A percentile compares a stretch with the other conserved stretches of the same genome.
Evolutionary conservation across 306 rosid genomes (phyloP).

Genomic region (Vigna trinervia): DNA sequence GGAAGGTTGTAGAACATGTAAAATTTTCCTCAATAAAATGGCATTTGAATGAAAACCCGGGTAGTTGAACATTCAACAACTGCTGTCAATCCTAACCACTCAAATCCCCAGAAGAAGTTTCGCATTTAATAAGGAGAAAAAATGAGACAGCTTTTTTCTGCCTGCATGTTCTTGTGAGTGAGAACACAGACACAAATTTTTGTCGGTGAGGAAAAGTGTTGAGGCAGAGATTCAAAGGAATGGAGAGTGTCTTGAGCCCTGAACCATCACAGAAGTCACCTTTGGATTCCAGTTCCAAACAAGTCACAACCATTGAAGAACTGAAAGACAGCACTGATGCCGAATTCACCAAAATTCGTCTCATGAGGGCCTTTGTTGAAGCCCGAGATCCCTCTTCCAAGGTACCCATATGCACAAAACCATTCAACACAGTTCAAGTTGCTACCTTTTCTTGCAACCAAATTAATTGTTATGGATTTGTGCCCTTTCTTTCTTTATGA

Average conservation of each 20-base stretch:
- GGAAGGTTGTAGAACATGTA: no score
- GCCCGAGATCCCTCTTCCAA: conserved; percentile 50
- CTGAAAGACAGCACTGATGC: conserved; percentile 38
- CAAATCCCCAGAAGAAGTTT: neutral
- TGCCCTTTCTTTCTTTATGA: neutral
- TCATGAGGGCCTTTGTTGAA: conserved; percentile 52
- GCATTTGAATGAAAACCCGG: no score
- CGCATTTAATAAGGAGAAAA: neutral
- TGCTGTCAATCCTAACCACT: neutral
- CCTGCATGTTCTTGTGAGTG: no score
- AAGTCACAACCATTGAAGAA: neutral
- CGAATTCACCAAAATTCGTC: conserved; percentile 48
- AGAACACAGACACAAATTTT: neutral
- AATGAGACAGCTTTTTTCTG: neutral
- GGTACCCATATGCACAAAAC: conserved; percentile 24
- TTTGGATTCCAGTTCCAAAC: conserved; percentile 22
- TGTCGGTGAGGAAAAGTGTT: neutral
- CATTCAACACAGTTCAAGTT: no score
- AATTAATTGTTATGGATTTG: neutral
- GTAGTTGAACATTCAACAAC: conserved; percentile 24
- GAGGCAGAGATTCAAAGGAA: neutral
- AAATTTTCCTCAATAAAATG: no score
- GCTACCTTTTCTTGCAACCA: neutral
- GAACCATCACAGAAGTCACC: neutral
- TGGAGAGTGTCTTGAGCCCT: conserved; percentile 33